phyloP scores from a whole-genome alignment of 306 rosid genomes.

The Trifolium repens region DNA sequence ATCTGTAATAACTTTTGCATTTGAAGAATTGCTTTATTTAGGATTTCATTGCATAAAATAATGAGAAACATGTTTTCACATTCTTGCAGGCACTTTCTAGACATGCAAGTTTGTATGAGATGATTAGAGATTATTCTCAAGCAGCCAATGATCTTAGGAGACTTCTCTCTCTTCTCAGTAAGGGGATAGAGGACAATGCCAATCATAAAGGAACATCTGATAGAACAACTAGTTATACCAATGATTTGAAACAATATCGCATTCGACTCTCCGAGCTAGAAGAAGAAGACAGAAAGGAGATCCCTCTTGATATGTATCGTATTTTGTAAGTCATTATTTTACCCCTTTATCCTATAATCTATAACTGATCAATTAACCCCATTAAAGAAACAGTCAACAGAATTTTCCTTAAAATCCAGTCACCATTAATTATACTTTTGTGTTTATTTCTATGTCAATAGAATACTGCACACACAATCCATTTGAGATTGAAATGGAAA shows the following conservation, averaged over 20 bases:
- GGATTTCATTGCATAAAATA: conserved; percentile 24
- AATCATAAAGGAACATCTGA: conserved; percentile 63
- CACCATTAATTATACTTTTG: conserved; percentile 26
- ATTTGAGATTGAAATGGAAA: conserved; percentile 30
- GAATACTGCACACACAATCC: conserved; percentile 6
- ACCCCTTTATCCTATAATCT: conserved; percentile 34
- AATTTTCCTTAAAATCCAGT: not conserved
- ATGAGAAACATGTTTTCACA: conserved; percentile 35
- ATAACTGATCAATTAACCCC: conserved; percentile 20
- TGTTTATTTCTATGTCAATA: conserved; percentile 23
- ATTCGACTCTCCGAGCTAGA: conserved; percentile 75
- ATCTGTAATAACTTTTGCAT: conserved; percentile 14
- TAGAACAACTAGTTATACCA: conserved; percentile 56
- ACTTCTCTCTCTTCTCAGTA: conserved; percentile 64
- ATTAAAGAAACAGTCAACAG: conserved; percentile 23
- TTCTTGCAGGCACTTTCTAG: conserved; percentile 86
- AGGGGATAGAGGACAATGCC: conserved; percentile 60
- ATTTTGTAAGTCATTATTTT: conserved; percentile 67
- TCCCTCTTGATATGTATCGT: conserved; percentile 88
- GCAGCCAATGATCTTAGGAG: conserved; percentile 82
- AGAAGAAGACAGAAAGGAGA: conserved; percentile 85
- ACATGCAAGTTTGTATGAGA: conserved; percentile 77
- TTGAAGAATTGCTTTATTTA: conserved; percentile 22
- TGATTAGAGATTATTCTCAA: conserved; percentile 90
- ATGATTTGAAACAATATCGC: conserved; percentile 81